phyloP scores from a whole-genome alignment of 768 basidiomycete species.

The Sutorius australiensis region DNA sequence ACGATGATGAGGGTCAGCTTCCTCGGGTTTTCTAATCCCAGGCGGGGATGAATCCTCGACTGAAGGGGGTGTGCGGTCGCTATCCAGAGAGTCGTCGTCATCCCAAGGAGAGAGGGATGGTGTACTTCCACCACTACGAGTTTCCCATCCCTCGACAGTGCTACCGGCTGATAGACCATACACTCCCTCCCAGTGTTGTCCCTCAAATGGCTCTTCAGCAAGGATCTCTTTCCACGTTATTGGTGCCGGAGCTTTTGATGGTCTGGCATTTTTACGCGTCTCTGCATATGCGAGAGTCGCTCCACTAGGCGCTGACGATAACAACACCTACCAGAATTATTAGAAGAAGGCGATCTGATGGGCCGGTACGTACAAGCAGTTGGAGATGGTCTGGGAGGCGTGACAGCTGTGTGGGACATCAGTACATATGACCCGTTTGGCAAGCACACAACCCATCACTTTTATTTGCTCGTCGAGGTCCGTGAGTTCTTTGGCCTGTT shows the following conservation, averaged over 20 bases:
- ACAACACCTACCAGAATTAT: slow-evolving; percentile 42
- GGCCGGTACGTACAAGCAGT: slow-evolving; percentile 52
- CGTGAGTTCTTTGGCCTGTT: slow-evolving; percentile 42
- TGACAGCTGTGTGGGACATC: slow-evolving; percentile 38
- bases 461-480: slow-evolving; percentile 69
- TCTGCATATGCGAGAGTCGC: slow-evolving; percentile 54
- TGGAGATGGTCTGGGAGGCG: slow-evolving; percentile 70
- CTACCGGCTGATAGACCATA: slow-evolving; percentile 51
- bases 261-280: slow-evolving; percentile 42
- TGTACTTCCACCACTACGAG: slow-evolving; percentile 53
- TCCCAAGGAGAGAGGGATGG: slow-evolving; percentile 68
- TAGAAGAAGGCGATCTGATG: neutral
- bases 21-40: neutral
- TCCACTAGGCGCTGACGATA: slow-evolving; percentile 51
- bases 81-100: slow-evolving; percentile 40
- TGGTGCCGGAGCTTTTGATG: slow-evolving; percentile 26
- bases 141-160: slow-evolving; percentile 41
- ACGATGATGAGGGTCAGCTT: neutral
- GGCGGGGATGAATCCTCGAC: slow-evolving; percentile 15
- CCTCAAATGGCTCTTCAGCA: slow-evolving; percentile 79
- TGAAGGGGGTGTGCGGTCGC: slow-evolving; percentile 13
- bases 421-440: neutral
- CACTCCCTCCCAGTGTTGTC: slow-evolving; percentile 82
- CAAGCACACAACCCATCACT: slow-evolving; percentile 30
- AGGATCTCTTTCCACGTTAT: slow-evolving; percentile 80